phyloP scores from a whole-genome alignment of 169 alveolate genomes.

The Cryptosporidium canis region DNA sequence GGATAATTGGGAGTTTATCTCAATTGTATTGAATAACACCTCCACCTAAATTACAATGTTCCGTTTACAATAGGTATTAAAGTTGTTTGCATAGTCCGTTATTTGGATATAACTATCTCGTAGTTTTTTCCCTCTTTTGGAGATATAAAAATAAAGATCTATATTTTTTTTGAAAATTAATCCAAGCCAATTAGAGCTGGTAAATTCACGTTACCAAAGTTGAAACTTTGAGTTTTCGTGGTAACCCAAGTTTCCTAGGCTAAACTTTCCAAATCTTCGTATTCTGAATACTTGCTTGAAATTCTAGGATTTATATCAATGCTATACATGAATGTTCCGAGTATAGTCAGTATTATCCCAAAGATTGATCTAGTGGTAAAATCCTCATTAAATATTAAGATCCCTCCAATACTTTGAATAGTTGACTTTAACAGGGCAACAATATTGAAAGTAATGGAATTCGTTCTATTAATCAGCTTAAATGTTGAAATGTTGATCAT shows the following conservation, averaged over 20 bases:
- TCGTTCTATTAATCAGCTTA: not conserved
- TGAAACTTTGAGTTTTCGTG: too few relatives aligned
- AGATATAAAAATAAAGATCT: too few relatives aligned
- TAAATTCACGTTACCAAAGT: too few relatives aligned
- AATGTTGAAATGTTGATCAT: constrained; percentile 1
- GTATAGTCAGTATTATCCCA: constrained; percentile 60
- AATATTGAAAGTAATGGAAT: constrained; percentile 69
- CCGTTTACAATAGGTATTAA: too few relatives aligned
- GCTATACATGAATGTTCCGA: constrained; percentile 43
- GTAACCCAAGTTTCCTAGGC: not conserved
- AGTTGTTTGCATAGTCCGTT: too few relatives aligned
- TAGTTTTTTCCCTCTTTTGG: too few relatives aligned
- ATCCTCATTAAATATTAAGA: constrained; percentile 60
- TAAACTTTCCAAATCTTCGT: not conserved
- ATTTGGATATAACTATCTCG: too few relatives aligned
- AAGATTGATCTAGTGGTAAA: constrained; percentile 13
- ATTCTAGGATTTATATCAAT: not conserved
- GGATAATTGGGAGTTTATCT: not conserved
- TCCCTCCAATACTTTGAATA: constrained; percentile 73
- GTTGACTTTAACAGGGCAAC: constrained; percentile 73
- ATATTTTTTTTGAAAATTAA: not conserved
- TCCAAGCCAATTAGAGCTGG: too few relatives aligned
- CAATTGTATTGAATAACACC: too few relatives aligned
- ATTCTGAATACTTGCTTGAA: not conserved
- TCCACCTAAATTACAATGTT: too few relatives aligned